Conservation (phyloP, 1,139 yeast species). For the Eremothecium coryli region DNA sequence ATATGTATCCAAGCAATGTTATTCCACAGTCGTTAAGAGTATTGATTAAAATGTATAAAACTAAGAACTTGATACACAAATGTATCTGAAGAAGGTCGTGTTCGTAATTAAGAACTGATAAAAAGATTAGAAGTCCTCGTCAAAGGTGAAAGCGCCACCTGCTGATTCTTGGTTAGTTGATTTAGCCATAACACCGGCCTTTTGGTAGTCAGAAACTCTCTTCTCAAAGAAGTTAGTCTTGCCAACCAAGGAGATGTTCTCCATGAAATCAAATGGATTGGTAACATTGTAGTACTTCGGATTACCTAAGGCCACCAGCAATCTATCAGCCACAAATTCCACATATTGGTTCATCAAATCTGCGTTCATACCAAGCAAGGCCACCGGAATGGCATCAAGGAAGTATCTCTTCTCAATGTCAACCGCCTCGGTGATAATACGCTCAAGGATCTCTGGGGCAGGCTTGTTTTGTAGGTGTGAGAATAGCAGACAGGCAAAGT, state of each 20-base stretch:
- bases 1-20: too few species aligned
- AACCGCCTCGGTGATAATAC: constrained; percentile 91
- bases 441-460: constrained; percentile 62
- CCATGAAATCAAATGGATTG: constrained; percentile 98
- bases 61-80: too few species aligned
- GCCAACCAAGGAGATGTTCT: constrained; percentile 93
- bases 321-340: constrained; percentile 94
- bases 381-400: constrained; percentile 86
- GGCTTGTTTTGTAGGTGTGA: constrained; percentile 91
- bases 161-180: constrained; percentile 34
- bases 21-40: too few species aligned
- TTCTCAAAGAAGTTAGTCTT: constrained; percentile 98
- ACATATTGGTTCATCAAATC: constrained; percentile 94
- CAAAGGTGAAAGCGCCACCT: constrained; percentile 41
- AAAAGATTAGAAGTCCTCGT: constrained; percentile 46
- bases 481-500: constrained; percentile 91
- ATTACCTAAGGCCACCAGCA: constrained; percentile 82
- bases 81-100: too few species aligned
- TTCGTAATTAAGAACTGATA: too few species aligned
- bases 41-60: too few species aligned
- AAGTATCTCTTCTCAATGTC: constrained; percentile 87
- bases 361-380: constrained; percentile 87
- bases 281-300: constrained; percentile 76
- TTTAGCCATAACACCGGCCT: constrained; percentile 94
- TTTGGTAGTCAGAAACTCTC: constrained; percentile 97